phyloP scores from a whole-genome alignment of 2,329 filamentous ascomycete species.

The Colletotrichum chrysophilum region DNA sequence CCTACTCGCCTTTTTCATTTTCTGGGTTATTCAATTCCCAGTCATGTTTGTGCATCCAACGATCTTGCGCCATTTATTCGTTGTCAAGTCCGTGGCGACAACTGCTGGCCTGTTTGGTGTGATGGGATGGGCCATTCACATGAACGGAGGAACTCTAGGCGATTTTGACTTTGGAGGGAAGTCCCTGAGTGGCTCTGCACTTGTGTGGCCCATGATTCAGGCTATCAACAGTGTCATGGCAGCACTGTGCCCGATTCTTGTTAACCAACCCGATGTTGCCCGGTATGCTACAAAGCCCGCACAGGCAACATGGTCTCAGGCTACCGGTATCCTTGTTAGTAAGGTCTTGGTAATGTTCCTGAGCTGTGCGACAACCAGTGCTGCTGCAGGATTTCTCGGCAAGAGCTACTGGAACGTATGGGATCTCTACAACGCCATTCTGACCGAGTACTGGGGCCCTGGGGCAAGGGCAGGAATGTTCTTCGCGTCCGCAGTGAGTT shows the following conservation, averaged over 20 bases:
- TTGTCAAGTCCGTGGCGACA: conserved; percentile 45
- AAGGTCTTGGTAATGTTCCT: conserved; percentile 43
- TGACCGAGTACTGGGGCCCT: conserved; percentile 41
- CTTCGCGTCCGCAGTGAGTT: conserved; percentile 32
- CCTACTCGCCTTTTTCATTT: conserved; percentile 59
- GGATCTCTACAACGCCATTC: conserved; percentile 45
- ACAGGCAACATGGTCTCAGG: conserved; percentile 33
- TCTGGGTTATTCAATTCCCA: conserved; percentile 58
- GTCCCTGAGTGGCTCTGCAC: conserved; percentile 23
- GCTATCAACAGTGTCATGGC: conserved; percentile 47
- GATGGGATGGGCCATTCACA: conserved; percentile 59
- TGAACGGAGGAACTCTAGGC: conserved; percentile 40
- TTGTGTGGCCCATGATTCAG: conserved; percentile 42
- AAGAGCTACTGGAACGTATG: conserved; percentile 48
- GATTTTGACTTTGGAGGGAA: conserved; percentile 19
- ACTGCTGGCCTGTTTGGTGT: conserved; percentile 40
- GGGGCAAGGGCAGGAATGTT: conserved; percentile 43
- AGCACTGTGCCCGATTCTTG: conserved; percentile 35
- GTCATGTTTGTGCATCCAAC: conserved; percentile 53
- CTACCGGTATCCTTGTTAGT: conserved; percentile 17
- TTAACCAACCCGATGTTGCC: conserved; percentile 47
- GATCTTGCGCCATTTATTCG: conserved; percentile 50
- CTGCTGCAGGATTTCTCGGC: conserved; percentile 35
- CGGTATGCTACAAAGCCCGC: conserved; percentile 34
- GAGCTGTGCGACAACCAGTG: conserved; percentile 42